phyloP scores from a whole-genome alignment of 768 basidiomycete species.

The Tricholoma saponaceum region DNA sequence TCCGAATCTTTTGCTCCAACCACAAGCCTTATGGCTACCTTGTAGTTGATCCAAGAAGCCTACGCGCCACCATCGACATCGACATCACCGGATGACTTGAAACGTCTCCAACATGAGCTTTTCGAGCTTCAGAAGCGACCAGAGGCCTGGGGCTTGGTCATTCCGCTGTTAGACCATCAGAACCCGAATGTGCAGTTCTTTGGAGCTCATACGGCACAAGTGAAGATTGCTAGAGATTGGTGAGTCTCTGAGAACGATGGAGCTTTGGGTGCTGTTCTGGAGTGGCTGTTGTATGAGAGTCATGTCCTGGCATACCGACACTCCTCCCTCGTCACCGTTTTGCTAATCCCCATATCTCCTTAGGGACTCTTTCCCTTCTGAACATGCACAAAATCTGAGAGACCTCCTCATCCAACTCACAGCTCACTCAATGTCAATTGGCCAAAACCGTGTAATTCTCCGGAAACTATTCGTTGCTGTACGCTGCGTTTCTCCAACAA shows the following conservation, averaged over 20 bases:
- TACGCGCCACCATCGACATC: constrained; percentile 48
- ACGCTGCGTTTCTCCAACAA: constrained; percentile 23
- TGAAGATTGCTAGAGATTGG: constrained; percentile 94
- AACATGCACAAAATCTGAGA: constrained; percentile 54
- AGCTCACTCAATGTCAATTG: constrained; percentile 54
- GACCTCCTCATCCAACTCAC: constrained; percentile 70
- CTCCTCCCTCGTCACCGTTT: too few relatives aligned
- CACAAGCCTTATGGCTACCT: neutral
- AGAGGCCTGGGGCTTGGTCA: constrained; percentile 82
- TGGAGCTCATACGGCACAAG: constrained; percentile 89
- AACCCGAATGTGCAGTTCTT: constrained; percentile 92
- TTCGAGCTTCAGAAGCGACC: constrained; percentile 73
- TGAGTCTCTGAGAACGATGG: constrained; percentile 28
- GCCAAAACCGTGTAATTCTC: constrained; percentile 66
- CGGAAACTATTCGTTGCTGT: constrained; percentile 89
- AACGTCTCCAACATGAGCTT: constrained; percentile 64
- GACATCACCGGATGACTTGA: constrained; percentile 55
- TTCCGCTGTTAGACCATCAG: constrained; percentile 65
- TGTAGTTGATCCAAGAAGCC: constrained; percentile 65
- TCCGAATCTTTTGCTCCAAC: constrained; percentile 10
- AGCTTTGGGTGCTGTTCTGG: neutral
- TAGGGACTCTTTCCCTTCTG: constrained; percentile 74
- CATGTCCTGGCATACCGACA: too few relatives aligned
- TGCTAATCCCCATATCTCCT: neutral
- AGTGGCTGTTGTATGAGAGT: neutral